These are phyloP conservation scores for Polygonum aviculare DNA, from an alignment of 148 eudicot genomes.

Conservation along the genomic window DNA sequence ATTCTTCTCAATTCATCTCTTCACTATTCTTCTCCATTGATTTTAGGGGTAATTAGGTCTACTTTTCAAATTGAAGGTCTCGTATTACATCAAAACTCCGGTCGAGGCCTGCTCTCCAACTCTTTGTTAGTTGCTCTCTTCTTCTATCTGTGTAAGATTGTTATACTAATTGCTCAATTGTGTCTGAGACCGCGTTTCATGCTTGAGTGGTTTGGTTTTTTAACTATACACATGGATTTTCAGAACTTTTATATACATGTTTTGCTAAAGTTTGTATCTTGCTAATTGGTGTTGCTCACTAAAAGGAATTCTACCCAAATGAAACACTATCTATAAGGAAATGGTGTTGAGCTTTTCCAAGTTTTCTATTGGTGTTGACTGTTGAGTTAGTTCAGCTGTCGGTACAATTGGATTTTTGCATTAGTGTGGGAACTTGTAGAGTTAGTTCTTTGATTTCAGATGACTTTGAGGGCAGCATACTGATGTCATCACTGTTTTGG, in stretches of 20 bases:
- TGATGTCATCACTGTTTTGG: conserved; percentile 66
- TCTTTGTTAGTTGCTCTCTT: too few relatives aligned
- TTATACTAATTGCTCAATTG: too few relatives aligned
- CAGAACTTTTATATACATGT: background rate
- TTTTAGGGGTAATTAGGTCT: too few relatives aligned
- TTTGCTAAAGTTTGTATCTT: background rate
- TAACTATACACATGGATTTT: background rate
- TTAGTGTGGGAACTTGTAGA: conserved; percentile 15
- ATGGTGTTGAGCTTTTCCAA: background rate
- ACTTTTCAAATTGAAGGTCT: too few relatives aligned
- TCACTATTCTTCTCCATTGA: too few relatives aligned
- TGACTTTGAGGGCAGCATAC: conserved; percentile 29
- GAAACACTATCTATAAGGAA: background rate
- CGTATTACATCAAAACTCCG: too few relatives aligned
- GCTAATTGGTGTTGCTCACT: background rate
- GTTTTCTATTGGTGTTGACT: background rate
- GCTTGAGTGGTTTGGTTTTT: too few relatives aligned
- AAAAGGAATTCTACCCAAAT: background rate
- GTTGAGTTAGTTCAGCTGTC: background rate
- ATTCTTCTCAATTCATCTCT: too few relatives aligned
- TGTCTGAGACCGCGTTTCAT: too few relatives aligned
- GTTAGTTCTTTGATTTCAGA: conserved; percentile 27
- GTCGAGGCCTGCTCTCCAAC: too few relatives aligned
- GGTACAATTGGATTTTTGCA: background rate
- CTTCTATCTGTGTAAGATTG: too few relatives aligned